Evolutionary conservation across 257 asterid species (phyloP).

Genomic region (Scutellaria barbata): DNA sequence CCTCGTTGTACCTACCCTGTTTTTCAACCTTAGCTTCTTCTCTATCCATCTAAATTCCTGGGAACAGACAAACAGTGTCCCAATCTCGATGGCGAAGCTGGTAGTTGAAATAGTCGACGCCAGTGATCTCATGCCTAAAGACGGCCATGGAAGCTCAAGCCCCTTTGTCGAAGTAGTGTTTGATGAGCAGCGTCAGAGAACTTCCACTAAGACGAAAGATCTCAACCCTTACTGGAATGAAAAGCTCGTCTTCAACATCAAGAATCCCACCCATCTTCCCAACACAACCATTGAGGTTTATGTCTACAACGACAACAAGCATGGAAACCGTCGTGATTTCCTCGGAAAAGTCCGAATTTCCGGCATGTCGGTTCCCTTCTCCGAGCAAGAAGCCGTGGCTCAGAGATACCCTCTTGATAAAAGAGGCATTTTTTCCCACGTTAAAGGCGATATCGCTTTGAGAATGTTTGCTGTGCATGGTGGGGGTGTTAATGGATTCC

Average conservation of each 20-base stretch:
- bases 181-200: conserved; percentile 64
- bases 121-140: conserved; percentile 95
- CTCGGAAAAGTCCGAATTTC: conserved; percentile 83
- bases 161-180: conserved; percentile 85
- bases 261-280: conserved; percentile 49
- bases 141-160: conserved; percentile 89
- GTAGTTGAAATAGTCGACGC: conserved; percentile 83
- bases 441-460: conserved; percentile 81
- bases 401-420: conserved; percentile 90
- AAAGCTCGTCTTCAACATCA: conserved; percentile 63
- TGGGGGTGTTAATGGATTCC: conserved; percentile 26
- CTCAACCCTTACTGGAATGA: conserved; percentile 89
- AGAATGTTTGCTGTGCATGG: conserved; percentile 54
- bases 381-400: conserved; percentile 65
- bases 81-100: conserved; percentile 68
- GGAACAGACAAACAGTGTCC: conserved; percentile 5
- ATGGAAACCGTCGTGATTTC: conserved; percentile 67
- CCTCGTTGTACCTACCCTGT: neutral
- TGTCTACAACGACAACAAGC: conserved; percentile 67
- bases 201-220: conserved; percentile 66
- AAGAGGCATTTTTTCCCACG: conserved; percentile 79
- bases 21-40: conserved; percentile 30
- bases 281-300: conserved; percentile 57
- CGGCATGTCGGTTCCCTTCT: conserved; percentile 61
- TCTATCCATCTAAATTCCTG: conserved; percentile 30